Base-by-base conservation (phyloP, 1,284 basidiomycete species). In the Trichosporon faecale region DNA sequence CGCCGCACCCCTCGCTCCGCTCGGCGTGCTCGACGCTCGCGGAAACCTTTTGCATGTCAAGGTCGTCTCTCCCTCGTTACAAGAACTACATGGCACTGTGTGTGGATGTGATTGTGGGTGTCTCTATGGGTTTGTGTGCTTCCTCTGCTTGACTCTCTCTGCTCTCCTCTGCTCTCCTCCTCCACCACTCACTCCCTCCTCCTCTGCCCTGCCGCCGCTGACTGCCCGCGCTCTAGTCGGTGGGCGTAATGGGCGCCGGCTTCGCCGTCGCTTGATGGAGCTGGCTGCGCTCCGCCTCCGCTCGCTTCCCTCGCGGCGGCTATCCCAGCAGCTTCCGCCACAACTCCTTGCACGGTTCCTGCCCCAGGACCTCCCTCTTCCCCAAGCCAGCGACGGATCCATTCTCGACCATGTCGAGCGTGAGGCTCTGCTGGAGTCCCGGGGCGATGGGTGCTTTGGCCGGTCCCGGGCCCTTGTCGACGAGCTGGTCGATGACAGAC, bases 401-500 rank as follows among this genome's bases (percentile, higher is more conserved):
- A 1, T 49, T 73, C 60, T 73, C 73, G 40, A 64, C 72, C 66
- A 74, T 74, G 46, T 74, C 73, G 21, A 69, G 65, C 9, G 71
- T 66, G 11, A 73, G 68, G 16, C 63, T 66, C 11, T 60, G 68
- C 11, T 70, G 71, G 18, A 72, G 68, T 23, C 31, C 21, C 3
- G 44, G 40, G 21, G 68, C n/a, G 18, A 40, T n/a, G 2, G 66
- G 60, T 2, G 29, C 55, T 14, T 61, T 44, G 18, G 61, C 44
- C 29, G 44, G 33, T 40, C 77, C 78, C 0, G 78, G 76, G 25
- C 75, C 72, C 9, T 76, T 77, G 4, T 75, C 65, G 16, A 73
- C 68, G 44, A 83, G 75, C n/a, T 72, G 69, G 35, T 82, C 78
- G 55, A 76, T 76, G 1, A 78, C 79, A 44, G 72, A 76, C 4